Base-by-base conservation (phyloP, 2,329 filamentous ascomycete genomes). In the Teratosphaeria epicoccoides region DNA sequence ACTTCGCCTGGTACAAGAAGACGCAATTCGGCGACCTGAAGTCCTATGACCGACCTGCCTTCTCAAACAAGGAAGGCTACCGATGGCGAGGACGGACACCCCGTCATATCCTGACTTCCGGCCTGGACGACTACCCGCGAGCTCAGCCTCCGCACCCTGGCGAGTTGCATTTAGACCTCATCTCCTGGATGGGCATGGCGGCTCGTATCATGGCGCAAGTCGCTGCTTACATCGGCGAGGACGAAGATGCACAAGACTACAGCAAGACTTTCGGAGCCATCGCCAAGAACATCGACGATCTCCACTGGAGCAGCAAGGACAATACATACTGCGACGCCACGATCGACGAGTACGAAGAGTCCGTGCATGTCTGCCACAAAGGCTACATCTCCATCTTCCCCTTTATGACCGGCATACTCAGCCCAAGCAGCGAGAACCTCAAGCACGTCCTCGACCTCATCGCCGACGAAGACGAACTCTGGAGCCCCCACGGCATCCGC, bases 141-240 rank as follows among this genome's bases (percentile, higher is more conserved):
- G 79, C 93, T 7, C 88, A 95, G 69, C 90, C 93, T 12, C 93
- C 93, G 24, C 90, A 96, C 68, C 91, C 93, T 0, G 91, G 88
- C 63, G 93, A 98, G 79, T 79, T 98, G 47, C 91, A 98, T 68
- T 84, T 94, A 25, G 93, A 98, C 70, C 77, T 97, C 50, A 86
- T 98, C 68, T 87, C 87, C 49, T 98, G 93, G 93, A 86, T 98
- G 71, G 93, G 91, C n/a, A 81, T 96, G 73, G 95, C 96, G 88
- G 85, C 87, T 40, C 83, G 85, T 58, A 85, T 86, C n/a, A 80
- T 98, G 50, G 78, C 82, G 61, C 87, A 85, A 59, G 87, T 96
- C 60, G 88, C 89, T 1, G 73, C 80, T 45, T 80, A 82, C 24
- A 77, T 97, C n/a, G 83, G 80, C 46, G 79, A 89, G 58, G 70